Conservation (phyloP, 805 yeast genomes). For the Lachancea kluyveri region DNA sequence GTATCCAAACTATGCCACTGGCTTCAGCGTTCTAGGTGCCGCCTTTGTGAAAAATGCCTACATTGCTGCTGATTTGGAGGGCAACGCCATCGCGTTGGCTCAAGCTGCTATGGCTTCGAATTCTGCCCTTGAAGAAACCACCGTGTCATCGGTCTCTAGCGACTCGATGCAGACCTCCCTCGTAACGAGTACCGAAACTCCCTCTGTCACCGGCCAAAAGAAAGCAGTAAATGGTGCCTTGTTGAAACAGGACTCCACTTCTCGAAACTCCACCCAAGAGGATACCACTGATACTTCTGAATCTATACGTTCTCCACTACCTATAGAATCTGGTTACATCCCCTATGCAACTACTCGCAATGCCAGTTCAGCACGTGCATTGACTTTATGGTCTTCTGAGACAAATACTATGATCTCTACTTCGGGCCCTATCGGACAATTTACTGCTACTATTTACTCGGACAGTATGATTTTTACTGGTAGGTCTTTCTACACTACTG, state of each 20-base stretch:
- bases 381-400: slow-evolving; percentile 12
- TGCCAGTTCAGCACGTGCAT: slow-evolving; percentile 14
- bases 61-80: slow-evolving; percentile 60
- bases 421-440: slow-evolving; percentile 21
- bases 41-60: slow-evolving; percentile 48
- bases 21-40: slow-evolving; percentile 52
- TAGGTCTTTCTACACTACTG: slow-evolving; percentile 27
- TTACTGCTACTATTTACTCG: slow-evolving; percentile 27
- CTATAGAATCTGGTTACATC: slow-evolving; percentile 39
- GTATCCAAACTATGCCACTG: slow-evolving; percentile 41
- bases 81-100: slow-evolving; percentile 49
- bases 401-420: slow-evolving; percentile 8
- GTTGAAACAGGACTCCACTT: too few species aligned
- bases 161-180: neutral
- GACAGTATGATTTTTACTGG: slow-evolving; percentile 29
- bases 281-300: neutral
- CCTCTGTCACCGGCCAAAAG: neutral
- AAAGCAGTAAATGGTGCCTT: too few species aligned
- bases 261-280: too few species aligned
- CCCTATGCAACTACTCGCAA: slow-evolving; percentile 43
- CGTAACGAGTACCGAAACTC: neutral
- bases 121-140: too few species aligned
- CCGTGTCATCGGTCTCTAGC: neutral
- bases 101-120: slow-evolving; percentile 31
- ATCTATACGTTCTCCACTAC: slow-evolving; percentile 7